phyloP scores from a whole-genome alignment of 192 early-diverging fungal genomes.

The Jimgerdemannia flammicorona region DNA sequence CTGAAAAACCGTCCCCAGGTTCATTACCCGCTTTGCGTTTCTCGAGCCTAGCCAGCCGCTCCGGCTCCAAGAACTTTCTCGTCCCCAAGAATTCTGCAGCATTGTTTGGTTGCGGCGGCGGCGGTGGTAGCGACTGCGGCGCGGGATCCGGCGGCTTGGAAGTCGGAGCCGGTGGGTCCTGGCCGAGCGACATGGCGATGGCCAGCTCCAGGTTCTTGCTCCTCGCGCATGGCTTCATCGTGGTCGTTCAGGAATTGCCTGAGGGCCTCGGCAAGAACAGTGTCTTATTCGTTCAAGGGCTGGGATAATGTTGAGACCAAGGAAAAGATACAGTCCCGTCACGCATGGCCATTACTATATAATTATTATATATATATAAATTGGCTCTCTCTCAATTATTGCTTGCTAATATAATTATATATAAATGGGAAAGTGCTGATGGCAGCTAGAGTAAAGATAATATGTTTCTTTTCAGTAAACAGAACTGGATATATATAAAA shows the following conservation, averaged over 20 bases:
- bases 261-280: neutral
- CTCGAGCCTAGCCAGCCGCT: neutral
- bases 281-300: too few relatives aligned
- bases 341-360: too few relatives aligned
- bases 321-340: too few relatives aligned
- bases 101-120: conserved; percentile 22
- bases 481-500: too few relatives aligned
- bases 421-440: too few relatives aligned
- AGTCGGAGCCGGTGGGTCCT: neutral
- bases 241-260: neutral
- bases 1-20: neutral
- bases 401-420: too few relatives aligned
- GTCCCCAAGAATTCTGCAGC: conserved; percentile 14
- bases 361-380: too few relatives aligned
- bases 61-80: neutral
- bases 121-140: neutral
- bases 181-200: conserved; percentile 30
- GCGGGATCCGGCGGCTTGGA: neutral
- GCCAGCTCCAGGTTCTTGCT: conserved; percentile 21
- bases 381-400: too few relatives aligned
- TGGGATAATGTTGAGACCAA: too few relatives aligned
- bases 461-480: too few relatives aligned
- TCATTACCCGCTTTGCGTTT: neutral
- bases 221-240: neutral
- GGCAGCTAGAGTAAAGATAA: too few relatives aligned